Base-by-base conservation (phyloP, 2,329 filamentous ascomycete genomes). In the Colletotrichum shisoi region DNA sequence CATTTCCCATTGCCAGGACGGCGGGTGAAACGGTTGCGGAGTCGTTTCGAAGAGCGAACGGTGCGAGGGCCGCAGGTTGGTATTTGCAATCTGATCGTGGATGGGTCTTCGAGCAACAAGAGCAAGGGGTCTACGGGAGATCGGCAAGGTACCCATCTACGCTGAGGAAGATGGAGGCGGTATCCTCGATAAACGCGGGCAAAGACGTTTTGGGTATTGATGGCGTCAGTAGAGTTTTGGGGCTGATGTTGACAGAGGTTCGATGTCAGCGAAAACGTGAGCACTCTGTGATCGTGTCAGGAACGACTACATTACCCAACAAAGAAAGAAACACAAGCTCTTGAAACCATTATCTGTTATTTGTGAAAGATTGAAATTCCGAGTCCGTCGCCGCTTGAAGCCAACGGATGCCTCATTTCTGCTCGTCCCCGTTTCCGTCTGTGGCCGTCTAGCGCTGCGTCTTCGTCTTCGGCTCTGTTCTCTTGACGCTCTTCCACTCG, bases 401-500 rank as follows among this genome's bases (percentile, higher is more conserved):
- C 17, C 24, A 27, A 31, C 9, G 12, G 27, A 17, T 17, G 24
- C 24, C 4, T 27, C 45, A 45, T 39, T 44, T 42, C 31, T 53
- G 24, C 24, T 4, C 24, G 24, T 27, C 4, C 24, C 24, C 24
- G 9, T 54, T 17, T n/a, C 21, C n/a, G 31, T 12, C 7, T 6
- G 19, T 37, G 34, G 63, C 42, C 21, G 3, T 19, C 42, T 24
- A 34, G 9, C 42, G 12, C 49, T 17, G n/a, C 3, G 0, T 13
- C 8, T 54, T 24, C 17, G 21, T 52, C n/a, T 71, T 11, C 31
- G 48, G 42, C 19, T 46, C 51, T 13, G 4, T 24, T 15, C 42
- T 54, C n/a, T 62, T 67, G 4, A 69, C 51, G 39, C 56, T 69
- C 54, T 68, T 68, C 61, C 63, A 67, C 24, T 71, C 69, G 57